Base-by-base conservation (phyloP, 169 alveolate species). In the Cryptosporidium tyzzeri region DNA sequence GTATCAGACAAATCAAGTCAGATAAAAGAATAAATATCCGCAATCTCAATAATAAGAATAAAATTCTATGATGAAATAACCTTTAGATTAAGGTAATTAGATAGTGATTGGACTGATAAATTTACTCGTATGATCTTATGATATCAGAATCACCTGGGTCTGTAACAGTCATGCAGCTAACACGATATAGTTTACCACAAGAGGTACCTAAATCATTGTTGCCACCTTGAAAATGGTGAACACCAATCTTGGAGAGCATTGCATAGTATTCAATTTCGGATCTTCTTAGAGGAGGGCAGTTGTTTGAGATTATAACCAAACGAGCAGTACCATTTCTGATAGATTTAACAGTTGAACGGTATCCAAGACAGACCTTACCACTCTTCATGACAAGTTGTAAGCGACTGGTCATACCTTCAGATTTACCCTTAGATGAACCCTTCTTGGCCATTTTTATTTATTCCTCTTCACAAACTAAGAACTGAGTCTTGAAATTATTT, bases 141-240 rank as follows among this genome's bases (percentile, higher is more conserved):
- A 98, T 98, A 91, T 98, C 99, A 18, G 99, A 97, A 91, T 98
- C 99, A 37, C 99, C 99, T 53, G 99, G 98, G 85, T 98, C 99
- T 37, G 96, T 93, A 55, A 98, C 94, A 41, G 98, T 97, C 95
- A 98, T 92, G 84, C 97, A 96, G 51, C 99, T 96, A 55, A 97
- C 98, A 86, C 99, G 98, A 95, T 96, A 97, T 86, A 95, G 94
- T 93, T 97, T 98, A 71, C 99, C 99, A 92, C 99, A 97, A 50
- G 99, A 99, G 61, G 99, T 97, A 37, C 99, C 99, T 45, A 97
- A 93, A 84, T 97, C 99, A 85, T 95, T 96, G 94, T 96, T 97
- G 91, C 96, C 94, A 91, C 99, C 99, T 71, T 94, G 94, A 94
- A 94, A 97, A 93, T 95, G 97, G 93, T 97, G 98, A 71, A 97